Evolutionary conservation across 1,284 basidiomycete species (phyloP), one percentile per base, ranked within the genome.

Genomic region (Naganishia sp.): DNA sequence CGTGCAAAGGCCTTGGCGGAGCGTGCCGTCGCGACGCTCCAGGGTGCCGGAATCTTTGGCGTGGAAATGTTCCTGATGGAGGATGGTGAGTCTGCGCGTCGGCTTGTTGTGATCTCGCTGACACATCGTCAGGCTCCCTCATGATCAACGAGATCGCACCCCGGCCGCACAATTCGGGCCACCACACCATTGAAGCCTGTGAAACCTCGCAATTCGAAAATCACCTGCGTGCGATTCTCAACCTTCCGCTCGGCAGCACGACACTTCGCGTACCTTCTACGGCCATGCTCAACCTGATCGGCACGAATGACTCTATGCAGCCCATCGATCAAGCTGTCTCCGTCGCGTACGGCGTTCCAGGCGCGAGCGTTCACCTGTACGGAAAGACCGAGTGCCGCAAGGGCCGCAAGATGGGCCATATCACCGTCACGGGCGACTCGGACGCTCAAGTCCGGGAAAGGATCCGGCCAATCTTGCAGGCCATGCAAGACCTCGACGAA

Each of bases 131-230:
- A 94, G 92, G 90, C 28, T 80, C 83, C 0, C 84, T 99, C 3
- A 86, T 89, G 67, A 85, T 99, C 72, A 99, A 99, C 80, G 96
- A 99, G 81, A 97, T 99, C 70, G 96, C 96, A 0, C 96, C 96
- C n/a, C 86, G 96, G 25, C 95, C 96, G 0, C 96, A 99, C 80
- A 99, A 99, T 81, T 97, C 94, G 10, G 95, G 95, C 0, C 96
- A 99, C 79, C 97, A 98, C 80, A 98, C 95, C n/a, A 98, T 99
- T 75, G 95, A 98, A 81, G 94, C 95, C 0, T 96, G 92, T 78
- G 85, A 92, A 72, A 91, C 93, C 2, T 97, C 93, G 15, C 96
- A 99, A 81, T 99, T 94, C 81, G 94, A 95, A 78, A 97, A 98
- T 75, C 96, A 99, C 79, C 87, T 99, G 46, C 92, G 94, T 42